Conservation (phyloP, 768 basidiomycete genomes). For the Rhodotorula taiwanensis region DNA sequence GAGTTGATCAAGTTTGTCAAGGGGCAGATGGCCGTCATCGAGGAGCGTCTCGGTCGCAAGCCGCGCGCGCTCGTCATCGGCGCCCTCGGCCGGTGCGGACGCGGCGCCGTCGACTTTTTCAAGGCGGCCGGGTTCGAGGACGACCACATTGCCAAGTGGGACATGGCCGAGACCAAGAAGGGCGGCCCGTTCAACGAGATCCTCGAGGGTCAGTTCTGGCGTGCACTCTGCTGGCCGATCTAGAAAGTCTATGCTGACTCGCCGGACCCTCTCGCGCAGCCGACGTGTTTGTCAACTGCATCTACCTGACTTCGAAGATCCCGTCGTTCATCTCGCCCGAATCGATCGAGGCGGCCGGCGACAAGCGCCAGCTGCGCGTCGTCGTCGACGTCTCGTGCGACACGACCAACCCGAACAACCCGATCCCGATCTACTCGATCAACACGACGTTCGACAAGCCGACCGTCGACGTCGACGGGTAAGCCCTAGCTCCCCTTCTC, state of each 20-base stretch:
- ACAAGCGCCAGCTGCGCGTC: constrained; percentile 61
- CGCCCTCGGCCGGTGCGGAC: constrained; percentile 87
- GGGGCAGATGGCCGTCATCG: constrained; percentile 58
- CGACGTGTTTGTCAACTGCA: constrained; percentile 98
- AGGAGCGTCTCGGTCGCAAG: constrained; percentile 50
- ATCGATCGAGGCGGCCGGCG: constrained; percentile 65
- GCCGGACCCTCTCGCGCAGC: constrained; percentile 47
- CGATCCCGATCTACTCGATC: constrained; percentile 88
- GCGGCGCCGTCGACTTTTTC: constrained; percentile 91
- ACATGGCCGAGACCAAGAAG: constrained; percentile 90
- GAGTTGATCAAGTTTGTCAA: constrained; percentile 76
- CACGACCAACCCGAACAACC: constrained; percentile 97
- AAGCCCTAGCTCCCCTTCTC: constrained; percentile 43
- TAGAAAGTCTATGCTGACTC: no score
- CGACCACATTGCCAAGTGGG: constrained; percentile 94
- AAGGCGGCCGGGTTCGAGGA: constrained; percentile 89
- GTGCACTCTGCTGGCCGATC: no score
- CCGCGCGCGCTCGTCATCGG: constrained; percentile 89
- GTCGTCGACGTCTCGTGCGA: constrained; percentile 98
- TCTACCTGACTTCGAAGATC: constrained; percentile 81
- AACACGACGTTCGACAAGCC: constrained; percentile 92
- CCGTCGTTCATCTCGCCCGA: constrained; percentile 72
- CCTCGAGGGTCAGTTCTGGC: constrained; percentile 55
- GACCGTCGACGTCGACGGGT: constrained; percentile 79
- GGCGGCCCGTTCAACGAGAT: constrained; percentile 95